Conservation (phyloP, 352 stramenopile species). For the Phytophthora tubulina region DNA sequence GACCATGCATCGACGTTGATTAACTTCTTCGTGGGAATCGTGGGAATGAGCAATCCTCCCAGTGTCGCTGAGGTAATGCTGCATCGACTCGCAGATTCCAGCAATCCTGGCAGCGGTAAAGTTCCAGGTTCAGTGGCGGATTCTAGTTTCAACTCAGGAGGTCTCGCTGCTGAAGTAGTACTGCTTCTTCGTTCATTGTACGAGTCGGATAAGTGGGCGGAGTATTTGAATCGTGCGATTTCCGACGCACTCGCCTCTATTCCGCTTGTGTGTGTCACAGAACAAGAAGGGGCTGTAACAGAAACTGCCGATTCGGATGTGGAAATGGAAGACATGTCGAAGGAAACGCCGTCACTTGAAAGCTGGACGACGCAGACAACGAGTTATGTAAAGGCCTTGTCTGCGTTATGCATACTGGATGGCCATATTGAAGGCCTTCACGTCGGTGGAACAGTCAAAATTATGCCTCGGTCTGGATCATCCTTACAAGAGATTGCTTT, state of each 20-base stretch:
- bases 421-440: constrained; percentile 87
- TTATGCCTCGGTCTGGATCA: constrained; percentile 78
- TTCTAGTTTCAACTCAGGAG: constrained; percentile 51
- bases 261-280: constrained; percentile 53
- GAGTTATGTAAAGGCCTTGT: constrained; percentile 73
- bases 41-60: constrained; percentile 71
- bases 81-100: constrained; percentile 29
- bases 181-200: constrained; percentile 87
- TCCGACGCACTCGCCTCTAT: constrained; percentile 62
- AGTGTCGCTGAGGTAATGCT: constrained; percentile 77
- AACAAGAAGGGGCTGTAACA: constrained; percentile 23
- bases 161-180: constrained; percentile 78
- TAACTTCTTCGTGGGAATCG: constrained; percentile 83
- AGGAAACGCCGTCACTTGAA: constrained; percentile 62
- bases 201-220: constrained; percentile 76
- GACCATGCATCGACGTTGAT: constrained; percentile 77
- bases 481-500: constrained; percentile 82
- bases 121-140: background rate
- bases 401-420: constrained; percentile 83
- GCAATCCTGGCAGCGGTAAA: constrained; percentile 3
- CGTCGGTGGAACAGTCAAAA: constrained; percentile 85
- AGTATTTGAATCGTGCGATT: constrained; percentile 74
- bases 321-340: constrained; percentile 86
- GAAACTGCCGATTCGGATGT: constrained; percentile 71
- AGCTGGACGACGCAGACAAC: constrained; percentile 61